These are phyloP conservation scores for Curvularia sp. DNA, from an alignment of 2,329 filamentous ascomycete species.

Conservation along the genomic window DNA sequence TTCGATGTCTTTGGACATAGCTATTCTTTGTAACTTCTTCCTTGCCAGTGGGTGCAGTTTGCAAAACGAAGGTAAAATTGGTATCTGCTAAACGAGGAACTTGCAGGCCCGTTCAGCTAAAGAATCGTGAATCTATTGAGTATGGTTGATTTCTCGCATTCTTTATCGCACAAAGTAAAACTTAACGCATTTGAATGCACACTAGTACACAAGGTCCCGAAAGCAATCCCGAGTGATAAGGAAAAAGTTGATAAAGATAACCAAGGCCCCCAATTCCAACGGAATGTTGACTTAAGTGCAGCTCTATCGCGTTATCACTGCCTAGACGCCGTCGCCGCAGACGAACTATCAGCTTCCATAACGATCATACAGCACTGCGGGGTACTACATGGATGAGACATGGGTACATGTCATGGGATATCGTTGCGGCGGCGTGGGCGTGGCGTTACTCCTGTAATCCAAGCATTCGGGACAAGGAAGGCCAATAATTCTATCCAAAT, in stretches of 20 bases:
- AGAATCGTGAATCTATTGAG: background rate
- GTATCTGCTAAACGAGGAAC: no score
- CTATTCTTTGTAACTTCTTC: background rate
- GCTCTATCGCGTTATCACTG: slow-evolving; percentile 2
- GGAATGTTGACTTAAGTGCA: no score
- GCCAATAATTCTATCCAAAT: background rate
- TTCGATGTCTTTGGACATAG: slow-evolving; percentile 6
- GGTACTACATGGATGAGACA: background rate
- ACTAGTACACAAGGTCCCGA: background rate
- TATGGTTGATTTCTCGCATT: background rate
- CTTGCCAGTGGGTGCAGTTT: background rate
- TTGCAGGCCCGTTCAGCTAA: background rate
- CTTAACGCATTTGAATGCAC: background rate
- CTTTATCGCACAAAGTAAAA: background rate
- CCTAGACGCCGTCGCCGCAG: background rate
- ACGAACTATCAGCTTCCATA: background rate
- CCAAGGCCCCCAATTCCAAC: background rate
- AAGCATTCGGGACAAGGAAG: background rate
- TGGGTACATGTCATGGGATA: background rate
- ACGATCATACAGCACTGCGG: background rate
- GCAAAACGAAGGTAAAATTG: background rate
- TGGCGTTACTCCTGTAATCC: background rate
- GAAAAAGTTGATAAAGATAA: background rate
- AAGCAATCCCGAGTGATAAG: slow-evolving; percentile 4
- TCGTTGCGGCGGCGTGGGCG: background rate